Conservation (phyloP, 441 rosid species). For the Populus hybrid region DNA sequence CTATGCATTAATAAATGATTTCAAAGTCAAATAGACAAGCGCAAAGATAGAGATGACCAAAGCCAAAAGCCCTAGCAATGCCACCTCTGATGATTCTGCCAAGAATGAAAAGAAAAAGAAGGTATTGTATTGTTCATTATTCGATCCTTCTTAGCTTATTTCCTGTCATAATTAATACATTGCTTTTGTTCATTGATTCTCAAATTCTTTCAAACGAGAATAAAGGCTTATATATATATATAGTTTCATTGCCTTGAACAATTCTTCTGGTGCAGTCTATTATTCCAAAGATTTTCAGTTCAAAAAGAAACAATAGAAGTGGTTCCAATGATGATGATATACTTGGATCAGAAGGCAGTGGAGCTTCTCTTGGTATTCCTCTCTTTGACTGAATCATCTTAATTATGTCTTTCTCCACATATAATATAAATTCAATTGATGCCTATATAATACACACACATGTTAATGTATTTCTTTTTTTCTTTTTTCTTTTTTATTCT, state of each 20-base stretch:
- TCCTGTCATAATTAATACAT: background rate
- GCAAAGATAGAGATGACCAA: slow-evolving; percentile 33
- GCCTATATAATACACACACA: background rate
- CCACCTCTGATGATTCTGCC: slow-evolving; percentile 36
- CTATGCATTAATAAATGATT: slow-evolving; percentile 37
- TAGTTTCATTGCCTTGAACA: background rate
- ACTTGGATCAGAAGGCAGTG: slow-evolving; percentile 30
- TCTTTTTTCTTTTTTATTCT: background rate
- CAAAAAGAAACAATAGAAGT: slow-evolving; percentile 42
- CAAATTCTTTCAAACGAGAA: background rate
- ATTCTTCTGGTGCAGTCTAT: slow-evolving; percentile 42
- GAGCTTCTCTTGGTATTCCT: slow-evolving; percentile 24
- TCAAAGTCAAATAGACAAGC: slow-evolving; percentile 21
- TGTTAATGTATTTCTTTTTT: too few species aligned
- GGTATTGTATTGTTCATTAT: slow-evolving; percentile 30
- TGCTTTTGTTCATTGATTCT: background rate
- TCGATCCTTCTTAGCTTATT: background rate
- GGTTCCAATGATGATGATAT: slow-evolving; percentile 39
- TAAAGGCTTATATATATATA: background rate
- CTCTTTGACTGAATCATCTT: background rate
- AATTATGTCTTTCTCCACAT: too few species aligned
- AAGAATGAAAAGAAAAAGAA: slow-evolving; percentile 70
- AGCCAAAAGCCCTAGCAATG: slow-evolving; percentile 18
- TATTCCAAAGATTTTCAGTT: slow-evolving; percentile 68
- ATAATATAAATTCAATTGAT: too few species aligned